Evolutionary conservation across 108 stramenopile species (phyloP), one percentile per base, ranked within the genome.

Genomic region (Tribonema minus): DNA sequence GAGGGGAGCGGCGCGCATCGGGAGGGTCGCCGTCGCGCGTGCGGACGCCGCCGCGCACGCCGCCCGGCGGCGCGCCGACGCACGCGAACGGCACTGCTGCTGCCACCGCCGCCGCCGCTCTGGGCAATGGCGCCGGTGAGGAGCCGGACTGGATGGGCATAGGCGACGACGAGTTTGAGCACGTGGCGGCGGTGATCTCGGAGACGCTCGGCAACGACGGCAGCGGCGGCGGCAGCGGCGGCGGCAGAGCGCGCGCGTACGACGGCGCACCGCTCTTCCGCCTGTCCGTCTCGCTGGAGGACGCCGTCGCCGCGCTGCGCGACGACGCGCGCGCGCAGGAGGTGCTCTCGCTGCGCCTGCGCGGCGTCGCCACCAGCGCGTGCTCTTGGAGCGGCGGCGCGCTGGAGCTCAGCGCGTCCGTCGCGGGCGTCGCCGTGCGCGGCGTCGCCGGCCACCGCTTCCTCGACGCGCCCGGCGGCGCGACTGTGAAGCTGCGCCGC

Each of bases 61-160:
- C n/a, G n/a, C n/a, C n/a, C n/a, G 68, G 4, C 2, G 58, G 28
- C 2, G 69, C 1, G 33, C 34, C 1, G 20, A 26, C 3, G 26
- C 26, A 3, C 20, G 25, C 58, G 41, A 41, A 9, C 31, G 31
- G 23, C 2, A 29, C 29, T 28, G 41, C 15, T 2, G 67, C 6
- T 7, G 3, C n/a, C 2, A 25, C 15, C 6, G n/a, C 58, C 58
- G 25, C 34, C 0, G 1, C 32, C 7, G 58, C 36, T 25, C 59
- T 58, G 0, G 69, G 59, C 7, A 4, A 58, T 25, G 69, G 59
- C 27, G 41, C 27, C 35, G 46, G 46, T 33, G 69, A 70, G n/a
- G 32, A 58, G 25, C 59, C 69, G n/a, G 69, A 46, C 1, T 70
- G 69, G 69, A 59, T 58, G 25, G 69, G 69, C 2, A 70, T 70